These are phyloP conservation scores for Fraxinus excelsior DNA, from an alignment of 257 asterid species.

Conservation along the genomic window DNA sequence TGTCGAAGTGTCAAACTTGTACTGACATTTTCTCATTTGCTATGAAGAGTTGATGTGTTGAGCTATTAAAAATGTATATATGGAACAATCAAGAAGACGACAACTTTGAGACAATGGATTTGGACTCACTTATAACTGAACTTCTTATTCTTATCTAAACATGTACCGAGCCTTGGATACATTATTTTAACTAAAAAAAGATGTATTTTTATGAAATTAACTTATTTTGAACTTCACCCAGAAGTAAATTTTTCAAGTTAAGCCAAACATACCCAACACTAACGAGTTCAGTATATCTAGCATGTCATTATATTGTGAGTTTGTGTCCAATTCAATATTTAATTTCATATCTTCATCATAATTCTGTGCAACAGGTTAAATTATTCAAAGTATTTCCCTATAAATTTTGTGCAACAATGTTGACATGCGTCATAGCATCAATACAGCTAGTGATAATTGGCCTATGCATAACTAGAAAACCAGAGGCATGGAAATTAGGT, in stretches of 20 bases:
- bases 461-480: constrained; percentile 41
- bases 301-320: neutral
- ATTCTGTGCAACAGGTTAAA: constrained; percentile 40
- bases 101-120: too few relatives aligned
- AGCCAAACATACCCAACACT: neutral
- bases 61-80: too few relatives aligned
- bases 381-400: constrained; percentile 48
- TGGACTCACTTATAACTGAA: too few relatives aligned
- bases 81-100: too few relatives aligned
- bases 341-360: neutral
- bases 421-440: constrained; percentile 45
- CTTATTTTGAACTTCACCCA: neutral
- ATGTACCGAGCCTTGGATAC: too few relatives aligned
- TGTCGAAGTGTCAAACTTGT: too few relatives aligned
- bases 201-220: too few relatives aligned
- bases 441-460: constrained; percentile 46
- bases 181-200: too few relatives aligned
- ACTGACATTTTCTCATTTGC: too few relatives aligned
- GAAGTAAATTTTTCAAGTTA: neutral
- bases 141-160: too few relatives aligned
- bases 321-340: neutral
- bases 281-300: neutral
- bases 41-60: too few relatives aligned
- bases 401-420: constrained; percentile 44
- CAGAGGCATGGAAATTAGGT: constrained; percentile 46